Evolutionary conservation across 1,139 yeast genomes (phyloP).

Genomic region (Candida labiduridarum): DNA sequence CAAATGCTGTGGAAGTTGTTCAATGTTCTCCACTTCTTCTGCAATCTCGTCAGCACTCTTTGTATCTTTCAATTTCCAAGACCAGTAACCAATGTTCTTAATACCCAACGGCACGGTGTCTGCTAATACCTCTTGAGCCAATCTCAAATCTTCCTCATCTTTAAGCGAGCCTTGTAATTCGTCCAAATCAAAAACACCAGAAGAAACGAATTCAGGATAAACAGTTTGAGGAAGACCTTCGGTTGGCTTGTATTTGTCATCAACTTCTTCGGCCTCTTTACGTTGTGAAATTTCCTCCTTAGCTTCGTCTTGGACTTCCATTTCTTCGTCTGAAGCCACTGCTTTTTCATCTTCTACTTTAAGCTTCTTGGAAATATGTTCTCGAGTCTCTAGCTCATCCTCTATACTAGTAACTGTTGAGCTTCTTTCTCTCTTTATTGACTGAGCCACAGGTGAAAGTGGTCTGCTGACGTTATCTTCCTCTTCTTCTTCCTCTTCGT

Average conservation of each 20-base stretch:
- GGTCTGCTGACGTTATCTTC: constrained; percentile 44
- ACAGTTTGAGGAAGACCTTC: constrained; percentile 51
- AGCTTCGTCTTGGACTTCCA: constrained; percentile 15
- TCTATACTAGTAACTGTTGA: constrained; percentile 38
- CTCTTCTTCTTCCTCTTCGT: constrained; percentile 29
- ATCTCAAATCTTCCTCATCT: constrained; percentile 72
- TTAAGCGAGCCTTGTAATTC: constrained; percentile 57
- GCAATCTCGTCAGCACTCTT: constrained; percentile 27
- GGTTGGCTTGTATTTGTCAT: constrained; percentile 48
- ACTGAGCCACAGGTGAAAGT: constrained; percentile 37
- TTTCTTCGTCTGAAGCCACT: constrained; percentile 30
- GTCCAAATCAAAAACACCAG: constrained; percentile 45
- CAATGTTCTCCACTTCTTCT: constrained; percentile 31
- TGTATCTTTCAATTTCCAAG: constrained; percentile 58
- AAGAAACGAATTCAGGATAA: constrained; percentile 42
- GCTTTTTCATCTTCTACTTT: constrained; percentile 4
- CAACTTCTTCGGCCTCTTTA: constrained; percentile 21
- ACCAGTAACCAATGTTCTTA: constrained; percentile 59
- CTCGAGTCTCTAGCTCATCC: constrained; percentile 26
- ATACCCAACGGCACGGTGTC: constrained; percentile 23
- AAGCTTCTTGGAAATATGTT: constrained; percentile 18
- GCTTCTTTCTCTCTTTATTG: constrained; percentile 30
- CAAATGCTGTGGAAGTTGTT: constrained; percentile 36
- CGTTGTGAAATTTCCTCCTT: constrained; percentile 6
- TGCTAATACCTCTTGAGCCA: constrained; percentile 51